A percentile compares a stretch with the other conserved stretches of the same genome.
Evolutionary conservation across 306 rosid genomes (phyloP).

Genomic region (Fragaria ananassa): DNA sequence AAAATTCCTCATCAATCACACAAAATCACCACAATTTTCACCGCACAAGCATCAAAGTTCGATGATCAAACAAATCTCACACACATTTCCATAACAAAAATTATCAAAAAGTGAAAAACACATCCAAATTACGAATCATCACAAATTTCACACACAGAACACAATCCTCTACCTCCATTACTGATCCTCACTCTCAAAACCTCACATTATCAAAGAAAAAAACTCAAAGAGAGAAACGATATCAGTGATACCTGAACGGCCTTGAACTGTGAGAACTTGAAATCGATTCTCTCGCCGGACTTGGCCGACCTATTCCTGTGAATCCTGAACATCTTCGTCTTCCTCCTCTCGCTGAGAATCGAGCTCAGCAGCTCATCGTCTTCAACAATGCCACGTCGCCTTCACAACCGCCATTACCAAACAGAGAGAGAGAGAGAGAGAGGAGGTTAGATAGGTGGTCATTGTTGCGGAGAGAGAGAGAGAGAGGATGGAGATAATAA

Average conservation of each 20-base stretch:
- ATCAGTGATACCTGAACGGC: not conserved
- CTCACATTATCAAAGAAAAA: not conserved
- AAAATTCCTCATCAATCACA: not conserved
- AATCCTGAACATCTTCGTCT: conserved; percentile 64
- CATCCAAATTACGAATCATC: not conserved
- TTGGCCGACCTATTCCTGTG: conserved; percentile 54
- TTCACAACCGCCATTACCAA: conserved; percentile 50
- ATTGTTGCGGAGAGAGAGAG: conserved; percentile 44
- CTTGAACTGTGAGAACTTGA: conserved; percentile 33
- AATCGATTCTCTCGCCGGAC: conserved; percentile 49
- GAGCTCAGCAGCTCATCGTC: not conserved
- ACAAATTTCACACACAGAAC: not conserved
- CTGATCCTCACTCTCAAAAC: not conserved
- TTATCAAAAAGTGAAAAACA: no score
- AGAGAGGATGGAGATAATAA: conserved; percentile 37
- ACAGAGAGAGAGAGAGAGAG: conserved; percentile 42
- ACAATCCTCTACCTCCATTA: conserved; percentile 1
- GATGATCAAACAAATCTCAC: not conserved
- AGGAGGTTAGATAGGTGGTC: conserved; percentile 68
- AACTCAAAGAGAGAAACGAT: not conserved
- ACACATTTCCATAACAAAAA: not conserved
- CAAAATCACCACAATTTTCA: not conserved
- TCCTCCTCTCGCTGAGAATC: conserved; percentile 1
- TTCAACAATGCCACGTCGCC: not conserved
- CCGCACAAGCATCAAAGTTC: not conserved